Conservation (phyloP, 306 rosid species). For the Psophocarpus tetragonolobus region DNA sequence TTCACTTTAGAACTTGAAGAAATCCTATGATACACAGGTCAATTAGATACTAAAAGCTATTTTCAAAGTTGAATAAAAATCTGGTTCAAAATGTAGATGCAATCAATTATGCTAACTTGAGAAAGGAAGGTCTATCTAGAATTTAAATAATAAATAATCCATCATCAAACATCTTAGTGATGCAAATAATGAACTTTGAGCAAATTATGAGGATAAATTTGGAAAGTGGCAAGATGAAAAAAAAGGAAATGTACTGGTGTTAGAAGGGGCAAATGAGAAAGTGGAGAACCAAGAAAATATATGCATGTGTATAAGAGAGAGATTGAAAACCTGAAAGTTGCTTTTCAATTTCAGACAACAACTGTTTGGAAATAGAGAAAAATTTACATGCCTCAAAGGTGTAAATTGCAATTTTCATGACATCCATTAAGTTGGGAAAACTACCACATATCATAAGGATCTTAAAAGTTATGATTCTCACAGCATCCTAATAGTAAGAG, state of each 20-base stretch:
- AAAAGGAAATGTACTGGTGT: constrained; percentile 36
- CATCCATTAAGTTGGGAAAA: no score
- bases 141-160: constrained; percentile 48
- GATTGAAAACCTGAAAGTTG: constrained; percentile 51
- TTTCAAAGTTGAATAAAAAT: constrained; percentile 54
- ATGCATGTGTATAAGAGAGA: constrained; percentile 44
- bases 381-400: constrained; percentile 31
- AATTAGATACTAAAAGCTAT: constrained; percentile 48
- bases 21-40: constrained; percentile 46
- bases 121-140: constrained; percentile 42
- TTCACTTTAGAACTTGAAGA: constrained; percentile 55
- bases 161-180: constrained; percentile 48
- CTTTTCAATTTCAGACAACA: constrained; percentile 42
- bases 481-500: no score
- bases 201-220: constrained; percentile 44
- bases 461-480: no score
- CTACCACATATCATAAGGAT: no score
- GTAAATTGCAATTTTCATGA: no score
- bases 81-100: constrained; percentile 52
- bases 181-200: constrained; percentile 55
- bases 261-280: constrained; percentile 58
- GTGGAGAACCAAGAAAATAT: constrained; percentile 45
- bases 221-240: constrained; percentile 51
- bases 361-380: constrained; percentile 56
- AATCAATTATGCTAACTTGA: constrained; percentile 33